These are phyloP conservation scores for Phyllosticta citrichinensis DNA, from an alignment of 2,329 filamentous ascomycete species.

Conservation along the genomic window DNA sequence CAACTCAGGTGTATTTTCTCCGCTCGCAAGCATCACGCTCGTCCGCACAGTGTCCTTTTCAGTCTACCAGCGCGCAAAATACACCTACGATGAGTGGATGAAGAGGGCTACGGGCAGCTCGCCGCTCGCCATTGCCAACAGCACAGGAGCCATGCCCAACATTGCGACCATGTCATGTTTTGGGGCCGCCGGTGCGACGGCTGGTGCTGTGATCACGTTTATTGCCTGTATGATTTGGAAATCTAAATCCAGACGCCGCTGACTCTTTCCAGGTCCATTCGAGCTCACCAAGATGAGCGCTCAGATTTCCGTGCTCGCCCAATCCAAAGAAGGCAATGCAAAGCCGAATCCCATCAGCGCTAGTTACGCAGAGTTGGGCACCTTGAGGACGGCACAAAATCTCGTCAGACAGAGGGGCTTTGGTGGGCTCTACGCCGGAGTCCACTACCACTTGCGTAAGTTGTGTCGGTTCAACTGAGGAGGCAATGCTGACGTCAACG, in stretches of 20 bases:
- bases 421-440: slow-evolving; percentile 68
- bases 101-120: slow-evolving; percentile 55
- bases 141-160: slow-evolving; percentile 59
- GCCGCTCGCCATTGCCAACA: slow-evolving; percentile 63
- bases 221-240: slow-evolving; percentile 53
- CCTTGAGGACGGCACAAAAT: slow-evolving; percentile 63
- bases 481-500: slow-evolving; percentile 1
- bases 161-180: slow-evolving; percentile 66
- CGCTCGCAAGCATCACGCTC: slow-evolving; percentile 68
- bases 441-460: slow-evolving; percentile 67
- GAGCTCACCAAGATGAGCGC: slow-evolving; percentile 84
- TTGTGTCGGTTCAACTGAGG: not conserved
- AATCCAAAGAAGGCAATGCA: slow-evolving; percentile 40
- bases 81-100: slow-evolving; percentile 61
- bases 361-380: slow-evolving; percentile 71
- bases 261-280: slow-evolving; percentile 52
- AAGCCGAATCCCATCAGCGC: slow-evolving; percentile 28
- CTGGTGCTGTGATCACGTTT: slow-evolving; percentile 68
- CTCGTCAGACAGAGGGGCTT: slow-evolving; percentile 67
- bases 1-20: slow-evolving; percentile 58
- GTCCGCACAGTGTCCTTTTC: slow-evolving; percentile 72
- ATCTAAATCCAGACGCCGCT: slow-evolving; percentile 9
- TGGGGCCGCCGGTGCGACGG: slow-evolving; percentile 65
- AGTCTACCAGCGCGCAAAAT: slow-evolving; percentile 69
- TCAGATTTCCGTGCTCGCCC: slow-evolving; percentile 68